A percentile compares a stretch with the other conserved stretches of the same genome.
Evolutionary conservation across 495 filamentous ascomycete genomes (phyloP).

Genomic region (Hypoxylon trugodes): DNA sequence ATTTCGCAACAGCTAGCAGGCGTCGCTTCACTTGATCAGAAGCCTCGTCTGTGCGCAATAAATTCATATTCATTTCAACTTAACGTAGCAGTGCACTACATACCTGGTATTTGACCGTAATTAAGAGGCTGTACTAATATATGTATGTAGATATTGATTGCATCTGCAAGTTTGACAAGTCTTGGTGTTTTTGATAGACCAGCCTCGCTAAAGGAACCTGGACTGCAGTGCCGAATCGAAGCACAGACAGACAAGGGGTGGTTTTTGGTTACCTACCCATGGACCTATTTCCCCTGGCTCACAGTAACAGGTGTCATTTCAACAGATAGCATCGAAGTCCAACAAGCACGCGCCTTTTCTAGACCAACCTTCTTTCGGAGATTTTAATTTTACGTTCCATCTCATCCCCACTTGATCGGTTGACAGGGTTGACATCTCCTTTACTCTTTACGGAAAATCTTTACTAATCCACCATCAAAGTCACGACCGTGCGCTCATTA

Average conservation of each 20-base stretch:
- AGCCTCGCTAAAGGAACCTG: slow-evolving; percentile 13
- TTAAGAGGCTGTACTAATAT: slow-evolving; percentile 4
- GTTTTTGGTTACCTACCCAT: too few species aligned
- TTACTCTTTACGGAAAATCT: slow-evolving; percentile 21
- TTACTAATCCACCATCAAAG: not conserved
- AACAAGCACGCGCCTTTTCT: too few species aligned
- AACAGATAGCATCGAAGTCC: not conserved
- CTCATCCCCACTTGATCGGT: slow-evolving; percentile 30
- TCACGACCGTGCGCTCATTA: slow-evolving; percentile 5
- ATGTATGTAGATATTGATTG: too few species aligned
- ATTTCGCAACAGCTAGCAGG: not conserved
- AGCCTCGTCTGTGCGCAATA: not conserved
- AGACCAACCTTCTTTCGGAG: slow-evolving; percentile 38
- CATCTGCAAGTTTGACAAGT: slow-evolving; percentile 3
- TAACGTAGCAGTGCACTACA: slow-evolving; percentile 4
- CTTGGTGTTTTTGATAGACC: slow-evolving; percentile 9
- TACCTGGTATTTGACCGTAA: slow-evolving; percentile 4
- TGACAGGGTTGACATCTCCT: slow-evolving; percentile 20
- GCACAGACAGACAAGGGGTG: slow-evolving; percentile 6
- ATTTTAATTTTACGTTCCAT: slow-evolving; percentile 42
- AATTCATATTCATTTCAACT: slow-evolving; percentile 6
- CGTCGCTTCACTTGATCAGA: not conserved
- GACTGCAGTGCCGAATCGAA: slow-evolving; percentile 12
- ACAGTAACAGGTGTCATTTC: slow-evolving; percentile 26
- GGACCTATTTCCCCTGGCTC: slow-evolving; percentile 8